Conservation (phyloP, 768 basidiomycete species). For the Amanita muscaria region DNA sequence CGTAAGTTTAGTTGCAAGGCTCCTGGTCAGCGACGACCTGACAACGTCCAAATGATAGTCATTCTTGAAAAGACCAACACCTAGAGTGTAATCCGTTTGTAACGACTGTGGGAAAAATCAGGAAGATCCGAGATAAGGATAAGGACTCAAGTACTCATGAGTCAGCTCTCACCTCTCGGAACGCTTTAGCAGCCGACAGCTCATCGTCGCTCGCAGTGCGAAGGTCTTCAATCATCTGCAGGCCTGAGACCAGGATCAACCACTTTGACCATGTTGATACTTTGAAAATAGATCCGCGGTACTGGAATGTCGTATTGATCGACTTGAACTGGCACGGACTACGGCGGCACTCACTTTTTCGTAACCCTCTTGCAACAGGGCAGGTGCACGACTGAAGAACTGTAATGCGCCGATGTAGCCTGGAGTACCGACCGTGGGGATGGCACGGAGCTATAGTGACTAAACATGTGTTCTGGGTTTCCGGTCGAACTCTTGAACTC, state of each 20-base stretch:
- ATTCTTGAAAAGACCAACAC: slow-evolving; percentile 16
- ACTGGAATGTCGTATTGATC: slow-evolving; percentile 12
- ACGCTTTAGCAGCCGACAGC: slow-evolving; percentile 33
- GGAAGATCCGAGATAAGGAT: not conserved
- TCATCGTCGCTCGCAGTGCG: slow-evolving; percentile 38
- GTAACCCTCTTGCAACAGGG: slow-evolving; percentile 26
- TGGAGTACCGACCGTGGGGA: too few relatives aligned
- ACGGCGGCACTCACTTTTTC: slow-evolving; percentile 15
- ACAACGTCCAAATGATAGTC: slow-evolving; percentile 20
- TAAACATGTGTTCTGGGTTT: too few relatives aligned
- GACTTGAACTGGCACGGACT: not conserved
- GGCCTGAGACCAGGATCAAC: slow-evolving; percentile 34
- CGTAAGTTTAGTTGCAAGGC: slow-evolving; percentile 18
- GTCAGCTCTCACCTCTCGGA: too few relatives aligned
- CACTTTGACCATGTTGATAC: slow-evolving; percentile 35
- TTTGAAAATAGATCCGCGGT: slow-evolving; percentile 28
- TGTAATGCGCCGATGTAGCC: slow-evolving; percentile 20
- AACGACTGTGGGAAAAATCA: slow-evolving; percentile 15
- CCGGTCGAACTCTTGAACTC: too few relatives aligned
- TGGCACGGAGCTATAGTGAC: too few relatives aligned
- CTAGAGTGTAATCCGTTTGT: slow-evolving; percentile 29
- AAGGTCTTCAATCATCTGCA: slow-evolving; percentile 34
- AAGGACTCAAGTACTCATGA: slow-evolving; percentile 15
- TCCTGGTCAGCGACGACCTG: slow-evolving; percentile 19
- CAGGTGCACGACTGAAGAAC: slow-evolving; percentile 16